phyloP scores from a whole-genome alignment of 2,329 filamentous ascomycete species.

The Leptosphaerulina australis region DNA sequence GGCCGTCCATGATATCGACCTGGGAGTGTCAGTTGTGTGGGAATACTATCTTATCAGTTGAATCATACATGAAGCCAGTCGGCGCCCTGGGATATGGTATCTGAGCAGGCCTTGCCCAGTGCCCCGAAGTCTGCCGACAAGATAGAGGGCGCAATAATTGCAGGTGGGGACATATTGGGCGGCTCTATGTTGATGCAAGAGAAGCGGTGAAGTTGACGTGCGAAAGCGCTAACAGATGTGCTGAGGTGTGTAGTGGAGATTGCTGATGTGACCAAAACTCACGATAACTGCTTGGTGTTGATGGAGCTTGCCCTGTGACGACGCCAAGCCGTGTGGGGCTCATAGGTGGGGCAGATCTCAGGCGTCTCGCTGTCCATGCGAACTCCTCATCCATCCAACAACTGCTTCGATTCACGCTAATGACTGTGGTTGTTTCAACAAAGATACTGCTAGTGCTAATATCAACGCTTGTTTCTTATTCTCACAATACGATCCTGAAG shows the following conservation, averaged over 20 bases:
- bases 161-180: slow-evolving; percentile 76
- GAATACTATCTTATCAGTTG: not conserved
- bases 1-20: slow-evolving; percentile 97
- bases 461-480: not conserved
- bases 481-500: not conserved
- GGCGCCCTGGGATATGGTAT: slow-evolving; percentile 83
- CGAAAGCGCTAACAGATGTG: slow-evolving; percentile 26
- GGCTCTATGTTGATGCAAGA: slow-evolving; percentile 16
- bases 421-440: not conserved
- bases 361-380: slow-evolving; percentile 28
- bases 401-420: slow-evolving; percentile 19
- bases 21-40: slow-evolving; percentile 71
- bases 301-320: slow-evolving; percentile 20
- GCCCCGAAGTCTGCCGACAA: slow-evolving; percentile 94
- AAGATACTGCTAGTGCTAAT: not conserved
- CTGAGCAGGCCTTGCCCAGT: slow-evolving; percentile 82
- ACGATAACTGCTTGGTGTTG: slow-evolving; percentile 45
- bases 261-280: slow-evolving; percentile 33
- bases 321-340: slow-evolving; percentile 15
- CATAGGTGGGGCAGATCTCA: slow-evolving; percentile 9
- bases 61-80: slow-evolving; percentile 54
- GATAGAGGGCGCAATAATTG: slow-evolving; percentile 98
- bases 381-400: slow-evolving; percentile 24
- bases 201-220: slow-evolving; percentile 17
- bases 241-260: slow-evolving; percentile 27